These are phyloP conservation scores for Botryobasidium botryosum DNA, from an alignment of 768 basidiomycete species.

Conservation along the genomic window DNA sequence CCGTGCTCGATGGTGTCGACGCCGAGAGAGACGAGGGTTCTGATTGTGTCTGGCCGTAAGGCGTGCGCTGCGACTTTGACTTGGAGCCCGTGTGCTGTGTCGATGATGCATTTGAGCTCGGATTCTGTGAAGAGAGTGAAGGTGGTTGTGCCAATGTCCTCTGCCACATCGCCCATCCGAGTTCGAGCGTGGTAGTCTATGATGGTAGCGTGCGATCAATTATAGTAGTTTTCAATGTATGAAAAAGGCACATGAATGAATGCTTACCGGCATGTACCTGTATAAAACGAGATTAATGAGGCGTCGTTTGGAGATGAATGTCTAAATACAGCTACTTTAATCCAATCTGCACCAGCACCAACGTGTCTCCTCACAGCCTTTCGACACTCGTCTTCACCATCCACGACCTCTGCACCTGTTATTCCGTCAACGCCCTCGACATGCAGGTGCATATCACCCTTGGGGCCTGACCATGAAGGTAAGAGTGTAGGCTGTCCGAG, in stretches of 20 bases:
- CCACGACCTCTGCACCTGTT: slow-evolving; percentile 39
- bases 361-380: slow-evolving; percentile 42
- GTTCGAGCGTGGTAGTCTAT: too few relatives aligned
- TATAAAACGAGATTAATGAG: too few relatives aligned
- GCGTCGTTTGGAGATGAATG: too few relatives aligned
- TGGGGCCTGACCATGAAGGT: slow-evolving; percentile 34
- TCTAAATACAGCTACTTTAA: slow-evolving; percentile 31
- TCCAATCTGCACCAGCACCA: slow-evolving; percentile 50
- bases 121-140: slow-evolving; percentile 30
- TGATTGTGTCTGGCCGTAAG: too few relatives aligned
- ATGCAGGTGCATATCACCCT: slow-evolving; percentile 28
- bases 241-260: too few relatives aligned
- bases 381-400: slow-evolving; percentile 38
- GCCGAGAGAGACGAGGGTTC: slow-evolving; percentile 17
- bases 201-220: too few relatives aligned
- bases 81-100: slow-evolving; percentile 32
- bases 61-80: slow-evolving; percentile 46
- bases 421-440: slow-evolving; percentile 39
- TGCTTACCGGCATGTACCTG: too few relatives aligned
- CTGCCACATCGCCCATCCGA: too few relatives aligned
- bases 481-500: background rate
- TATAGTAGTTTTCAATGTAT: too few relatives aligned
- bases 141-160: too few relatives aligned
- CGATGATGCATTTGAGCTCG: slow-evolving; percentile 34
- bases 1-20: slow-evolving; percentile 48